Percentiles rank a stretch among this genome's conserved stretches.
These are phyloP conservation scores for Henckelia pumila DNA, from an alignment of 257 asterid genomes.

Conservation along the genomic window DNA sequence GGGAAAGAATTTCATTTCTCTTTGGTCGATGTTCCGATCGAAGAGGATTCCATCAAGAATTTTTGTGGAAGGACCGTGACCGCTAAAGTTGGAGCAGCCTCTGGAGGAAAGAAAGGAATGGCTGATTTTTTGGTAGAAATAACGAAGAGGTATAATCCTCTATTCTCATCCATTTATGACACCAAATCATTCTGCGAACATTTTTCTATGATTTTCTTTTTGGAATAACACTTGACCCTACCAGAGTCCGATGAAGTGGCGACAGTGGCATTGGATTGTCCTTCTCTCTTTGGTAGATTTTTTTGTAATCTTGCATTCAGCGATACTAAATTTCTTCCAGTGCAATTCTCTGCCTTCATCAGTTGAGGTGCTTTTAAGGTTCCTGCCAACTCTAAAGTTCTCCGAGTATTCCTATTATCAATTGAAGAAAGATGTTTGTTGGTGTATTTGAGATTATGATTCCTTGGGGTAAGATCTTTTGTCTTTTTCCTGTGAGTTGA, in stretches of 20 bases:
- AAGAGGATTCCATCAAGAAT: no score
- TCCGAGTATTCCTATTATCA: slow-evolving; percentile 32
- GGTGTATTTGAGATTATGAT: slow-evolving; percentile 33
- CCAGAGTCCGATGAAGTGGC: slow-evolving; percentile 37
- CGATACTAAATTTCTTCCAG: slow-evolving; percentile 45
- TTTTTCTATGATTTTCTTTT: slow-evolving; percentile 35
- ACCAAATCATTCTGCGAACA: slow-evolving; percentile 30
- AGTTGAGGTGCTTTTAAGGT: slow-evolving; percentile 30
- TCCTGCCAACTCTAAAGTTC: slow-evolving; percentile 30
- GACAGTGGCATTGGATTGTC: slow-evolving; percentile 33
- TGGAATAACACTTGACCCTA: slow-evolving; percentile 36
- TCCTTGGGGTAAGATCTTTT: slow-evolving; percentile 40
- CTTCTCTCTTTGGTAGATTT: slow-evolving; percentile 33
- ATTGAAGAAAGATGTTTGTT: slow-evolving; percentile 28
- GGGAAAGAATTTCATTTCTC: no score
- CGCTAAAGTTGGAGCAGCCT: no score
- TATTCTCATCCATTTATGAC: no score
- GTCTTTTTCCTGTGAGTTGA: slow-evolving; percentile 36
- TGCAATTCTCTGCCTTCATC: slow-evolving; percentile 39
- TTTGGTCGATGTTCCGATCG: no score
- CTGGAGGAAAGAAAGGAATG: no score
- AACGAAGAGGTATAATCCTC: no score
- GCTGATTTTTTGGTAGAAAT: no score
- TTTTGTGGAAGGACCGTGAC: no score
- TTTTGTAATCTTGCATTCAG: slow-evolving; percentile 57